phyloP scores from a whole-genome alignment of 2,329 filamentous ascomycete species.

The Biscogniauxia mediterranea region DNA sequence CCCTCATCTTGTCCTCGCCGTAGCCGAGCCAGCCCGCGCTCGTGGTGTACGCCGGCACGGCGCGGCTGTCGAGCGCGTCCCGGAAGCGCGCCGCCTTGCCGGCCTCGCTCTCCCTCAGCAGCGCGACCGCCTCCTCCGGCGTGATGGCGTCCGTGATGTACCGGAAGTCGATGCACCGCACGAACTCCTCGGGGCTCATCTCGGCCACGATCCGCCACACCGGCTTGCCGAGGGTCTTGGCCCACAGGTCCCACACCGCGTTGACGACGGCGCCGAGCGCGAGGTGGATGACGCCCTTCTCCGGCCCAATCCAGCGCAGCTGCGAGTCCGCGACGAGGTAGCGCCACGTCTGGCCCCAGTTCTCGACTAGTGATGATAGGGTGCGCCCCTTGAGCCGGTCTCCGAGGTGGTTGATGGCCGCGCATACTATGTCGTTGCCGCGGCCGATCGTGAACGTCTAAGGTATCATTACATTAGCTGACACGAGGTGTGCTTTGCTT shows the following conservation, averaged over 20 bases:
- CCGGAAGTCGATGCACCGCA: slow-evolving; percentile 86
- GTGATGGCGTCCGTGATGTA: slow-evolving; percentile 95
- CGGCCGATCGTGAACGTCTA: slow-evolving; percentile 81
- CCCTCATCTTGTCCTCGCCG: slow-evolving; percentile 81
- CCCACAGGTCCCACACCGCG: slow-evolving; percentile 94
- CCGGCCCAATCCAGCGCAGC: slow-evolving; percentile 88
- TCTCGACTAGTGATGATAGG: slow-evolving; percentile 70
- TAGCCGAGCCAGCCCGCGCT: slow-evolving; percentile 92
- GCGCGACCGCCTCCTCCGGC: slow-evolving; percentile 72
- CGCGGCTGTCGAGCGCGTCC: slow-evolving; percentile 70
- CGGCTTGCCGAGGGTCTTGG: slow-evolving; percentile 79
- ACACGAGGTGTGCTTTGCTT: background rate
- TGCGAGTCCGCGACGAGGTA: slow-evolving; percentile 90
- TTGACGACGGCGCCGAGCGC: slow-evolving; percentile 87
- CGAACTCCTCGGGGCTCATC: slow-evolving; percentile 85
- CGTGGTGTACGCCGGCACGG: slow-evolving; percentile 89
- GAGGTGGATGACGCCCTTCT: slow-evolving; percentile 92
- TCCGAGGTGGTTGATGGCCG: slow-evolving; percentile 75
- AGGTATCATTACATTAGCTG: background rate
- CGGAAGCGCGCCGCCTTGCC: slow-evolving; percentile 70
- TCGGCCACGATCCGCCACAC: slow-evolving; percentile 89
- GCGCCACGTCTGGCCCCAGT: slow-evolving; percentile 89
- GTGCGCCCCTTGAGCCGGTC: slow-evolving; percentile 73
- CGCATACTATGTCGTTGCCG: slow-evolving; percentile 89
- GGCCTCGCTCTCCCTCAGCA: slow-evolving; percentile 64